Percentiles rank a stretch among this genome's conserved stretches.
phyloP scores from a whole-genome alignment of 208 protist species.

The Trypanosoma mega region DNA sequence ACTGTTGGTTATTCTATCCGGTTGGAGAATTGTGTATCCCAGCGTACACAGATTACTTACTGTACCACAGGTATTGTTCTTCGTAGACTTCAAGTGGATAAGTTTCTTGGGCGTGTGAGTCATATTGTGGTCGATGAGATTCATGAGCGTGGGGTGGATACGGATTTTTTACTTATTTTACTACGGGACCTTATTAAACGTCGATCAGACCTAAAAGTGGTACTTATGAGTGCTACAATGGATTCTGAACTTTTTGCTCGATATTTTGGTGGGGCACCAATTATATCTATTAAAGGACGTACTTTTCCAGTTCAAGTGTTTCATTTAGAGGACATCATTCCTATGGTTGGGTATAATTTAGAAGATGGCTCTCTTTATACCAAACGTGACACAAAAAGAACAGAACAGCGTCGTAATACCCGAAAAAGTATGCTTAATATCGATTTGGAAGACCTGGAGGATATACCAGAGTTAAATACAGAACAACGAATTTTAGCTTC shows the following conservation, averaged over 20 bases:
- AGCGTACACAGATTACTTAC: constrained; percentile 89
- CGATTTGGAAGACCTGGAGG: constrained; percentile 65
- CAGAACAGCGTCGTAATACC: constrained; percentile 60
- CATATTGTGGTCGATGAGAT: constrained; percentile 96
- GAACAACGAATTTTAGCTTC: constrained; percentile 43
- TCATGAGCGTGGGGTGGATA: constrained; percentile 97
- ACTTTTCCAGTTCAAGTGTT: constrained; percentile 94
- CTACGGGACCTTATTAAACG: constrained; percentile 83
- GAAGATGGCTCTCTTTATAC: constrained; percentile 84
- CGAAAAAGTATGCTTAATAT: constrained; percentile 61
- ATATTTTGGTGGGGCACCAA: constrained; percentile 90
- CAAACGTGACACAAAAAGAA: constrained; percentile 38
- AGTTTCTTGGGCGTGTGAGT: constrained; percentile 83
- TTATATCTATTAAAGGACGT: constrained; percentile 92
- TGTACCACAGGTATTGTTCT: constrained; percentile 95
- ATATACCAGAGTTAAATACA: constrained; percentile 43
- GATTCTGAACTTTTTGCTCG: constrained; percentile 92
- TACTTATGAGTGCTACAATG: constrained; percentile 96
- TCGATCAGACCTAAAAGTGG: constrained; percentile 80
- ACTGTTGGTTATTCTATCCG: constrained; percentile 93
- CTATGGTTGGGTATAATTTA: constrained; percentile 70
- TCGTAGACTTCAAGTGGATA: constrained; percentile 86
- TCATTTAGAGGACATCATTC: constrained; percentile 94
- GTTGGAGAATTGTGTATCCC: constrained; percentile 88
- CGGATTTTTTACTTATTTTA: constrained; percentile 94